phyloP scores from a whole-genome alignment of 2,329 filamentous ascomycete species.

The Sporothrix pallida region DNA sequence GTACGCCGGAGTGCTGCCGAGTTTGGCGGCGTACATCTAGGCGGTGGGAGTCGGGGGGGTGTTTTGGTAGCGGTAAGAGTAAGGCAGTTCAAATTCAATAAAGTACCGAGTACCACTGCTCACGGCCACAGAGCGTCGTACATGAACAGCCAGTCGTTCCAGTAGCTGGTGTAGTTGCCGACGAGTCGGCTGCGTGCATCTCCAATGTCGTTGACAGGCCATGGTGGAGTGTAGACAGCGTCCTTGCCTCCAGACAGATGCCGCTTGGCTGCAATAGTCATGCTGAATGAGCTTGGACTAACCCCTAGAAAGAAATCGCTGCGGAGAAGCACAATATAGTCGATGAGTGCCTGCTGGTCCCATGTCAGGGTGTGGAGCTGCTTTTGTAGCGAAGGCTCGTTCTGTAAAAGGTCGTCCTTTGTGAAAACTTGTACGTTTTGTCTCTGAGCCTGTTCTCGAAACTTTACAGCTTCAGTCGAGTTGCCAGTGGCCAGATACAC shows the following conservation, averaged over 20 bases:
- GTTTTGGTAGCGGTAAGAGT: background rate
- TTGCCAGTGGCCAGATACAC: slow-evolving; percentile 57
- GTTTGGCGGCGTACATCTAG: slow-evolving; percentile 36
- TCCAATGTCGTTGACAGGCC: slow-evolving; percentile 51
- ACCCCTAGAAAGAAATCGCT: slow-evolving; percentile 52
- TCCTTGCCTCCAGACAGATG: slow-evolving; percentile 49
- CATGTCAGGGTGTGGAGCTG: slow-evolving; percentile 49
- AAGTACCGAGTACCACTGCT: slow-evolving; percentile 28
- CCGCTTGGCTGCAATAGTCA: slow-evolving; percentile 54
- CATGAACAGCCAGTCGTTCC: slow-evolving; percentile 57
- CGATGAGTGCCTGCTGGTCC: slow-evolving; percentile 54
- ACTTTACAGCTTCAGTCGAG: slow-evolving; percentile 49
- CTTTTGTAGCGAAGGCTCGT: slow-evolving; percentile 42
- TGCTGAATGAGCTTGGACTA: slow-evolving; percentile 56
- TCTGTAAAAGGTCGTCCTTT: slow-evolving; percentile 48
- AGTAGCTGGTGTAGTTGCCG: slow-evolving; percentile 54
- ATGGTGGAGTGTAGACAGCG: slow-evolving; percentile 51
- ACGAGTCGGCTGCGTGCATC: slow-evolving; percentile 53
- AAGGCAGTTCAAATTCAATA: background rate
- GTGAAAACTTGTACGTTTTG: slow-evolving; percentile 41
- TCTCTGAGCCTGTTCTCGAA: slow-evolving; percentile 44
- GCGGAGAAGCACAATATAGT: slow-evolving; percentile 50
- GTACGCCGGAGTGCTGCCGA: slow-evolving; percentile 44
- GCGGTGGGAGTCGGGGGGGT: background rate
- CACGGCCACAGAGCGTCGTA: slow-evolving; percentile 54